phyloP scores from a whole-genome alignment of 768 basidiomycete genomes.

The Phylloporus sp. region DNA sequence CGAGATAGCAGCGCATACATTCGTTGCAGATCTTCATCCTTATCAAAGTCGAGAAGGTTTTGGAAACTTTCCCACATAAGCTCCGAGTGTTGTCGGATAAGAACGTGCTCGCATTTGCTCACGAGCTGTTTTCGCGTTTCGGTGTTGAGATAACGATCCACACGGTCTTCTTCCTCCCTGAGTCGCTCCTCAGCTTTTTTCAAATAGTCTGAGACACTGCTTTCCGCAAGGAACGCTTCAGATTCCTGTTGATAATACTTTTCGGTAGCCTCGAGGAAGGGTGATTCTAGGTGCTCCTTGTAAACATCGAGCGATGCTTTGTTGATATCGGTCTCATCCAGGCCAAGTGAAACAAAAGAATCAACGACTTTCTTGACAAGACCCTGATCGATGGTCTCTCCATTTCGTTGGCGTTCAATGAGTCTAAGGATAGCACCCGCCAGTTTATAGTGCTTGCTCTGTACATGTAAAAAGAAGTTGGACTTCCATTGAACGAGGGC shows the following conservation, averaged over 20 bases:
- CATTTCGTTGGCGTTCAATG: constrained; percentile 92
- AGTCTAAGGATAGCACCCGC: constrained; percentile 84
- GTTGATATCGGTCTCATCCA: constrained; percentile 90
- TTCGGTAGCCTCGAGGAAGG: constrained; percentile 87
- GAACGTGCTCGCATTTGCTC: constrained; percentile 84
- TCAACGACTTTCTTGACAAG: constrained; percentile 94
- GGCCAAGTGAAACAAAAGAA: constrained; percentile 89
- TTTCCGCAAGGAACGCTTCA: constrained; percentile 81
- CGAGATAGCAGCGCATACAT: constrained; percentile 94
- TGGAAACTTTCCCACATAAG: constrained; percentile 95
- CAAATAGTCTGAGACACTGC: constrained; percentile 90
- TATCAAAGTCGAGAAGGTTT: constrained; percentile 83
- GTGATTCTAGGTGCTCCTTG: constrained; percentile 82
- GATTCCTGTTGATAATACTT: constrained; percentile 92
- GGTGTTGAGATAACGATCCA: constrained; percentile 89
- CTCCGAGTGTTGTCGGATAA: constrained; percentile 82
- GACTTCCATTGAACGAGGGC: constrained; percentile 95
- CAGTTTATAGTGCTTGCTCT: constrained; percentile 75
- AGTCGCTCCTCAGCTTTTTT: constrained; percentile 92
- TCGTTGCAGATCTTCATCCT: constrained; percentile 89
- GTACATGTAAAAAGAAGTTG: constrained; percentile 87
- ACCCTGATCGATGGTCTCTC: constrained; percentile 89
- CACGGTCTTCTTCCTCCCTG: constrained; percentile 91
- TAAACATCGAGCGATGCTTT: constrained; percentile 93
- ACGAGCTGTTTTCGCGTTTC: constrained; percentile 80